Evolutionary conservation across 129 eudicot genomes (phyloP).

Genomic region (Artemisia annua): DNA sequence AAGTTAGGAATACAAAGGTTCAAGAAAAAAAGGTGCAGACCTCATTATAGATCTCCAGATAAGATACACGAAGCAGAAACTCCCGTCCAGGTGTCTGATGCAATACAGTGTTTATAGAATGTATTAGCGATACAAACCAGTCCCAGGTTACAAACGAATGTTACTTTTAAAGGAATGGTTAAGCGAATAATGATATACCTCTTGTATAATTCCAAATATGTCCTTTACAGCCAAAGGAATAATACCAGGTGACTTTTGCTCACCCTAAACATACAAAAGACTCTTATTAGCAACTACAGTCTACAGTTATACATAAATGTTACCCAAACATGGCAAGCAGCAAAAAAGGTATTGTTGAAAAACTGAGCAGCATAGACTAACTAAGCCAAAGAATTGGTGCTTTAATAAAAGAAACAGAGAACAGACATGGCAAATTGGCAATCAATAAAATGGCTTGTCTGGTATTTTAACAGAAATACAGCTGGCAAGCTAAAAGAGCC

Average conservation of each 20-base stretch:
- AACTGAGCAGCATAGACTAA: constrained; percentile 11
- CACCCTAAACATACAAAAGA: constrained; percentile 57
- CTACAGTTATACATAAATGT: constrained; percentile 12
- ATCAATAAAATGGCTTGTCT: too few species aligned
- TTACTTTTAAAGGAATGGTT: background rate
- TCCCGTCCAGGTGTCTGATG: constrained; percentile 91
- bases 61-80: constrained; percentile 88
- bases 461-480: too few species aligned
- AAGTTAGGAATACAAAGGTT: constrained; percentile 11
- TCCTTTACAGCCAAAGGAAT: constrained; percentile 95
- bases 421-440: too few species aligned
- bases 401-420: too few species aligned
- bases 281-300: constrained; percentile 20
- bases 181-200: constrained; percentile 44
- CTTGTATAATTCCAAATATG: constrained; percentile 86
- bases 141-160: constrained; percentile 1
- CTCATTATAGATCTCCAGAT: constrained; percentile 92
- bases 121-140: constrained; percentile 15
- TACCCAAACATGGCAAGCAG: constrained; percentile 10
- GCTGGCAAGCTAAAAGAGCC: too few species aligned
- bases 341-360: constrained; percentile 18
- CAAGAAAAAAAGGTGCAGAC: constrained; percentile 34
- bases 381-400: background rate
- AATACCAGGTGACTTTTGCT: constrained; percentile 90
- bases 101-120: constrained; percentile 21